Evolutionary conservation across 2,329 filamentous ascomycete species (phyloP).

Genomic region (Ophiostoma himal-ulmi): DNA sequence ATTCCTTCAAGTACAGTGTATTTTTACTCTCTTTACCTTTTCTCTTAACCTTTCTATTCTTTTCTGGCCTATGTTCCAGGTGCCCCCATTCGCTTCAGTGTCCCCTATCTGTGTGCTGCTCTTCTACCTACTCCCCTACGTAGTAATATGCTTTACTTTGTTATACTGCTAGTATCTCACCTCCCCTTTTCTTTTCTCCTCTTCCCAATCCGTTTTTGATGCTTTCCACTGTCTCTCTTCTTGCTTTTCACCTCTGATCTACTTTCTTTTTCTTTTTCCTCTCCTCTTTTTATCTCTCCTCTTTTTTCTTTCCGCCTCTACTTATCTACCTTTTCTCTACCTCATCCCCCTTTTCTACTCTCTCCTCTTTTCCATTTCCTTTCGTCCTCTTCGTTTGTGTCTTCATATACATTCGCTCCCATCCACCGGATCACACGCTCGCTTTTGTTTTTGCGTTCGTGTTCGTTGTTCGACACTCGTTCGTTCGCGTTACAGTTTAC

Average conservation of each 20-base stretch:
- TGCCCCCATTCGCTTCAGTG: background rate
- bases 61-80: background rate
- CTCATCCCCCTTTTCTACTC: conserved; percentile 12
- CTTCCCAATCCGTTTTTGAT: conserved; percentile 1
- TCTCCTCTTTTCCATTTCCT: conserved; percentile 8
- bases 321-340: background rate
- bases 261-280: conserved; percentile 1
- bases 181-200: conserved; percentile 8
- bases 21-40: background rate
- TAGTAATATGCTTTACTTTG: background rate
- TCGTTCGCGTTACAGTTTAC: background rate
- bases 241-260: conserved; percentile 7
- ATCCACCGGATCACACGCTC: conserved; percentile 13
- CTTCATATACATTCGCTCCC: conserved; percentile 12
- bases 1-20: background rate
- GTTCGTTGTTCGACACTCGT: conserved; percentile 5
- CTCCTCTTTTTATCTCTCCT: conserved; percentile 12
- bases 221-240: background rate
- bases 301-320: conserved; percentile 9
- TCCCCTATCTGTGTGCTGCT: background rate
- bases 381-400: conserved; percentile 1
- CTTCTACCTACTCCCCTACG: background rate
- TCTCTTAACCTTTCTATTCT: background rate
- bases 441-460: background rate
- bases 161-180: background rate